Evolutionary conservation across 768 basidiomycete genomes (phyloP), one percentile per base, ranked within the genome.

Genomic region (Phanerochaete sordida): DNA sequence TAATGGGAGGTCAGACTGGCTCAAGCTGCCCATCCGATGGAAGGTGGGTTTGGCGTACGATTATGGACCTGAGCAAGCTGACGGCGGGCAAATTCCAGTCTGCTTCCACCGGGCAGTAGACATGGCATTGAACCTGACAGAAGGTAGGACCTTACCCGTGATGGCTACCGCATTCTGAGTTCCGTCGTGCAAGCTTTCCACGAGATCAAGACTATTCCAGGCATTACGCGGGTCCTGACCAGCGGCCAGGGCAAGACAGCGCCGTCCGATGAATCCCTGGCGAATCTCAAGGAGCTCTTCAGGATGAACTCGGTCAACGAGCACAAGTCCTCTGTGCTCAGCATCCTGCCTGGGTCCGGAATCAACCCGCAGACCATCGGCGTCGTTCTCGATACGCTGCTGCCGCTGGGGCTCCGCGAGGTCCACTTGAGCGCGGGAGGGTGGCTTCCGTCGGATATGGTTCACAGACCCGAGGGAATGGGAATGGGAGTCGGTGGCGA

Each of bases 141-240:
- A 80, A 72, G 87, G 89, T 85, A 63, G 19, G 43, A n/a, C 23
- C 37, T 63, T 55, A 52, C 31, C 51, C 60, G 2, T 33, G 0
- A 12, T 44, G 19, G 35, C 33, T 48, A 24, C 26, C 37, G 56
- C 39, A 19, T 39, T 30, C 33, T 31, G 15, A 56, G 84, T 82
- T 81, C 8, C 64, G 83, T 26, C 48, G 23, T n/a, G 46, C 39
- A 31, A 73, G 72, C 74, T 7, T 65, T 71, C 44, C 70, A 70
- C 24, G 78, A 81, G 49, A 74, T 89, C n/a, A 76, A 76, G 47
- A 73, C 73, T 24, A 83, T 91, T 30, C 75, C 77, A 27, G 87
- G 87, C 1, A 78, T 93, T 50, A 85, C 86, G n/a, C 83, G 92
- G 27, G 81, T 94, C 61, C 70, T 93, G 54, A 92, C 92, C 13